These are phyloP conservation scores for Fabrea salina DNA, from an alignment of 169 alveolate genomes.

Conservation along the genomic window DNA sequence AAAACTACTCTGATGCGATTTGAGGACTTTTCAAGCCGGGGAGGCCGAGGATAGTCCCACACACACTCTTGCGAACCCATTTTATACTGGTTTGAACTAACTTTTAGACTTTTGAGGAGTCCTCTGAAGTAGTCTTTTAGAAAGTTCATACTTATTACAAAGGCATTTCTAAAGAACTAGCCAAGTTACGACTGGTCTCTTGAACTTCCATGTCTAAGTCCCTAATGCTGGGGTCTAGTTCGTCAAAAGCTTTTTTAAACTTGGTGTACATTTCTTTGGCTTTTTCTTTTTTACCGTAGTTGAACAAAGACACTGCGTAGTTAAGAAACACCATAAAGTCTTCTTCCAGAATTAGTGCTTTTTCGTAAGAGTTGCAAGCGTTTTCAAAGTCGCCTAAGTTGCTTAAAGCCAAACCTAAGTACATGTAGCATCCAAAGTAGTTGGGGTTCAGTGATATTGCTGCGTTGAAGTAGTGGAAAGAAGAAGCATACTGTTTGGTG, in stretches of 20 bases:
- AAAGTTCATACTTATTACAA: too few relatives aligned
- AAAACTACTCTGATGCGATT: too few relatives aligned
- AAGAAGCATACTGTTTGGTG: constrained; percentile 84
- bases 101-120: too few relatives aligned
- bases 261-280: constrained; percentile 59
- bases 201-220: constrained; percentile 39
- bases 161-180: neutral
- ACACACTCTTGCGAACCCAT: too few relatives aligned
- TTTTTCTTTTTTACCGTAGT: constrained; percentile 64
- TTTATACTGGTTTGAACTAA: too few relatives aligned
- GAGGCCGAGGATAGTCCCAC: too few relatives aligned
- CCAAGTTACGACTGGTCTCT: neutral
- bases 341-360: constrained; percentile 62
- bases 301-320: constrained; percentile 74
- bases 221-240: constrained; percentile 52
- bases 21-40: too few relatives aligned
- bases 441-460: constrained; percentile 85
- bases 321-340: constrained; percentile 77
- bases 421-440: constrained; percentile 77
- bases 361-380: constrained; percentile 82
- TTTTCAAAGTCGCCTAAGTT: constrained; percentile 83
- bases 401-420: constrained; percentile 75
- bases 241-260: constrained; percentile 41
- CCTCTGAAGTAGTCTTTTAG: too few relatives aligned
- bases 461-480: constrained; percentile 85